Evolutionary conservation across 1,284 basidiomycete species (phyloP), one percentile per base, ranked within the genome.

Genomic region (Ustilago nuda): DNA sequence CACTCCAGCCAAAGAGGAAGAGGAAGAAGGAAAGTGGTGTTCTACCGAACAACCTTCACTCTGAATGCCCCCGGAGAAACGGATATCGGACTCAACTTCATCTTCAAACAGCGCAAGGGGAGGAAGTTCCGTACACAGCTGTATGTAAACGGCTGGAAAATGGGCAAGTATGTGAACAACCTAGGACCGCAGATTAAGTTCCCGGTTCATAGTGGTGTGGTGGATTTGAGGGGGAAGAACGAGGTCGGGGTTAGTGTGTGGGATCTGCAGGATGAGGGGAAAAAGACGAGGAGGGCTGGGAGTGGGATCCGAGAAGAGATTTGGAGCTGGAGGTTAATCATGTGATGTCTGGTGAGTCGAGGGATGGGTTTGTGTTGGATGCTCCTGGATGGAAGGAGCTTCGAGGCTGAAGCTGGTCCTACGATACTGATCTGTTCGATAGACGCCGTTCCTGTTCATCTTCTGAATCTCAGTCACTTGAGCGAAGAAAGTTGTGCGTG

Each of bases 11-110:
- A 92, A 11, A 87, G 3, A 5, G 8, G 11, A 30, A n/a, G 13
- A 19, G 43, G 23, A 9, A 64, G 39, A 39, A 87, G 92, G 0
- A 92, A 92, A 3, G 89, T 93, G 12, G 19, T 56, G 1, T 93
- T 94, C 87, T 94, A 93, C 12, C 15, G 2, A 39, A 50, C 9
- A 27, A 27, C 23, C 23, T 27, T 27, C 23, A 27, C 23, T 27
- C 23, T 27, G 23, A 27, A 27, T 3, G 23, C 23, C 23, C 23
- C 23, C 23, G 23, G 23, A 3, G 23, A 27, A 27, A 46, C 65
- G 15, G 80, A 82, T 37, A 15, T 74, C n/a, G 65, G 62, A 2
- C 27, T 78, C 30, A 66, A 36, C 39, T 63, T 80, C 30, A 15
- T 19, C 1, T 76, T 78, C 30, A 33, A 19, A 4, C 58, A 61